These are phyloP conservation scores for Terfezia boudieri DNA, from an alignment of 495 filamentous ascomycete species.

Conservation along the genomic window DNA sequence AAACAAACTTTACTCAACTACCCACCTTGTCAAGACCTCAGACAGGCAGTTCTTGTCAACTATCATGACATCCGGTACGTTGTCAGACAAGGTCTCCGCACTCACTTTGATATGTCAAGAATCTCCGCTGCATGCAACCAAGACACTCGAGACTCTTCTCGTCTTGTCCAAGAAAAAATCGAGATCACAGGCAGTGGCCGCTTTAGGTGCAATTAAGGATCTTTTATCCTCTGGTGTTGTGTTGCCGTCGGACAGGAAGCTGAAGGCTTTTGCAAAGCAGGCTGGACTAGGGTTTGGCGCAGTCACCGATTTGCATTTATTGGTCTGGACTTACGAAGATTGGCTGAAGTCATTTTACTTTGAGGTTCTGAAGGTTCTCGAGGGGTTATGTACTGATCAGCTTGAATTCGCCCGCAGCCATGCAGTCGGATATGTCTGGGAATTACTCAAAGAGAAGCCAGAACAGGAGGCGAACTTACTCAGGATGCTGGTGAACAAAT, in stretches of 20 bases:
- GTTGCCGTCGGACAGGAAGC: slow-evolving; percentile 57
- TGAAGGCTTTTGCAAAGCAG: slow-evolving; percentile 59
- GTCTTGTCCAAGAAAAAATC: slow-evolving; percentile 67
- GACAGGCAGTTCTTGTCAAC: slow-evolving; percentile 84
- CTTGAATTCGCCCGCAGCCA: slow-evolving; percentile 72
- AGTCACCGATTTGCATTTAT: slow-evolving; percentile 49
- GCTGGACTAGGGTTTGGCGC: slow-evolving; percentile 47
- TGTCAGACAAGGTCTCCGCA: slow-evolving; percentile 91
- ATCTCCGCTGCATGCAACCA: slow-evolving; percentile 77
- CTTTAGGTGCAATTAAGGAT: slow-evolving; percentile 79
- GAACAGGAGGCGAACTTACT: slow-evolving; percentile 93
- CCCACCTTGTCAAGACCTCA: slow-evolving; percentile 37
- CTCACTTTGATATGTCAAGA: slow-evolving; percentile 85
- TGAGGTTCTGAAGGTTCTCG: slow-evolving; percentile 69
- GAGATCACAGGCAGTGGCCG: slow-evolving; percentile 79
- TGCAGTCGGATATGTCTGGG: slow-evolving; percentile 69
- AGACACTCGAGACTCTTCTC: slow-evolving; percentile 64
- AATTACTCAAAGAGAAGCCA: slow-evolving; percentile 81
- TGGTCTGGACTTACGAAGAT: slow-evolving; percentile 84
- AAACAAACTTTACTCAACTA: slow-evolving; percentile 34
- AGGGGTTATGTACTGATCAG: slow-evolving; percentile 80
- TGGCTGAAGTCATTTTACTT: slow-evolving; percentile 85
- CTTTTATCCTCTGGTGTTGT: slow-evolving; percentile 71
- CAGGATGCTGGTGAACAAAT: slow-evolving; percentile 78
- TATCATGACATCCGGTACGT: slow-evolving; percentile 87